These are phyloP conservation scores for Colletotrichum caudatum DNA, from an alignment of 2,329 filamentous ascomycete genomes.

Conservation along the genomic window DNA sequence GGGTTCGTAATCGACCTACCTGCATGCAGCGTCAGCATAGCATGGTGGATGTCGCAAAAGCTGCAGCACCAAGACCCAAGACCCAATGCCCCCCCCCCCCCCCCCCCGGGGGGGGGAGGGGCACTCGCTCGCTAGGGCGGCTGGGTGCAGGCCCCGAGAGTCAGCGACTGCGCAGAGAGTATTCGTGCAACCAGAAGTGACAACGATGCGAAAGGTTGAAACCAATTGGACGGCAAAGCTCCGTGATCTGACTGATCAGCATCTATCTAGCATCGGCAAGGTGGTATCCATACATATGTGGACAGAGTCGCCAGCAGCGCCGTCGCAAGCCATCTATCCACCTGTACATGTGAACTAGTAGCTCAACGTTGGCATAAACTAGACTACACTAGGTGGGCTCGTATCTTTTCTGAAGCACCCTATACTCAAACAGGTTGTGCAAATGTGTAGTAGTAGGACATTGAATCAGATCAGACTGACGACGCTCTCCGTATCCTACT, in stretches of 20 bases:
- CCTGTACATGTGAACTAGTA: too few relatives aligned
- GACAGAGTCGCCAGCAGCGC: neutral
- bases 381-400: constrained; percentile 21
- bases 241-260: constrained; percentile 33
- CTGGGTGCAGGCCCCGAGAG: constrained; percentile 34
- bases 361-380: constrained; percentile 18
- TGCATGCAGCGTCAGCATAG: constrained; percentile 36
- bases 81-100: neutral
- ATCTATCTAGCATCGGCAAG: constrained; percentile 4
- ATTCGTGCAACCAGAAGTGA: constrained; percentile 6
- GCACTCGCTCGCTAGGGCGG: constrained; percentile 20
- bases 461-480: constrained; percentile 36
- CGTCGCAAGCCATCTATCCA: constrained; percentile 8
- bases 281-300: constrained; percentile 11
- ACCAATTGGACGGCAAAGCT: constrained; percentile 27
- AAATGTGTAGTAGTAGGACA: constrained; percentile 35
- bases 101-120: too few relatives aligned
- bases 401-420: constrained; percentile 17
- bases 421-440: constrained; percentile 1
- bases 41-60: constrained; percentile 38
- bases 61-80: constrained; percentile 27
- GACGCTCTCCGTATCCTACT: neutral
- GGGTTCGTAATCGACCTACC: constrained; percentile 34
- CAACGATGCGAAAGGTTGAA: constrained; percentile 20
- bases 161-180: constrained; percentile 6